A percentile compares a stretch with the other conserved stretches of the same genome.
These are phyloP conservation scores for Pichia norvegensis DNA, from an alignment of 1,139 yeast genomes.

Conservation along the genomic window DNA sequence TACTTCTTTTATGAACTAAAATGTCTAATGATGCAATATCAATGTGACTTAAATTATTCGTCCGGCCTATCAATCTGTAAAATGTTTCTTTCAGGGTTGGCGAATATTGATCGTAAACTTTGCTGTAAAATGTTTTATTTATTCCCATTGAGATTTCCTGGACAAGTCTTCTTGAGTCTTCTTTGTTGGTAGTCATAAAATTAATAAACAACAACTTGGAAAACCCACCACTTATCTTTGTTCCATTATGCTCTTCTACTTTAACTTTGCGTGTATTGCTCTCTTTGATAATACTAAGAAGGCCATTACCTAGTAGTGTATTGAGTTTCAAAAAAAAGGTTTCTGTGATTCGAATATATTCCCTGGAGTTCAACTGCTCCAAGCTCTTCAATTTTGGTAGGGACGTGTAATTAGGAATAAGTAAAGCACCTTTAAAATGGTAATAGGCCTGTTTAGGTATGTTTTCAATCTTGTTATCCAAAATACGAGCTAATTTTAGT, in stretches of 20 bases:
- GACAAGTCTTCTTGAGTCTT: slow-evolving; percentile 20
- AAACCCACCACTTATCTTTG: slow-evolving; percentile 18
- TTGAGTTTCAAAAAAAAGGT: slow-evolving; percentile 21
- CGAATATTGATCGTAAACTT: slow-evolving; percentile 17
- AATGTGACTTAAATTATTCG: slow-evolving; percentile 12
- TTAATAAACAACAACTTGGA: slow-evolving; percentile 26
- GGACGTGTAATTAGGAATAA: slow-evolving; percentile 27
- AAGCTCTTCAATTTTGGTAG: slow-evolving; percentile 25
- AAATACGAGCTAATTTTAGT: slow-evolving; percentile 36
- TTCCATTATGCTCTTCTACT: slow-evolving; percentile 20
- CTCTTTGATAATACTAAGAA: slow-evolving; percentile 23
- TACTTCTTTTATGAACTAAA: slow-evolving; percentile 6
- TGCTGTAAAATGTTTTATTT: slow-evolving; percentile 17
- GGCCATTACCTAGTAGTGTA: slow-evolving; percentile 23
- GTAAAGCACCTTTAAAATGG: slow-evolving; percentile 25
- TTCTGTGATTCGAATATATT: slow-evolving; percentile 21
- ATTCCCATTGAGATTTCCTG: slow-evolving; percentile 17
- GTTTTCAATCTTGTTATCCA: slow-evolving; percentile 22
- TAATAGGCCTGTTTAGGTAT: slow-evolving; percentile 15
- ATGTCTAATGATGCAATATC: slow-evolving; percentile 19
- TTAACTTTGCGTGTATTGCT: slow-evolving; percentile 21
- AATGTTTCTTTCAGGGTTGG: slow-evolving; percentile 5
- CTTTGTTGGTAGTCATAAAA: slow-evolving; percentile 19
- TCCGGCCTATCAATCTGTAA: slow-evolving; percentile 6
- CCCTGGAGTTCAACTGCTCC: slow-evolving; percentile 22